Base-by-base conservation (phyloP, 495 filamentous ascomycete genomes). In the Podospora didyma region DNA sequence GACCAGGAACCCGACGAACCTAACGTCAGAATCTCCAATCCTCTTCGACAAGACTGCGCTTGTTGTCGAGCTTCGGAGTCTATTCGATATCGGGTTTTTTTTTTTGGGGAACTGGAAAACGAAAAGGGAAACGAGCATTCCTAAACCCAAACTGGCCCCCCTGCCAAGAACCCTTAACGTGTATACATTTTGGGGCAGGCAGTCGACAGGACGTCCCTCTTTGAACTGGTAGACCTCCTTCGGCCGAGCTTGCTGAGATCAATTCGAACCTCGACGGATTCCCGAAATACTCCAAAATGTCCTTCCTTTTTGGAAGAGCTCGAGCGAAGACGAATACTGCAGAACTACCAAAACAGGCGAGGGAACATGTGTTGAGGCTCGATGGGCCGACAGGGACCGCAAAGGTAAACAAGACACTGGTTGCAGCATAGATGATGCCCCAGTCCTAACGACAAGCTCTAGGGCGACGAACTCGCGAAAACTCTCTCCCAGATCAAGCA, bases 251-350 rank as follows among this genome's bases (percentile, higher is more conserved):
- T 42, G n/a, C n/a, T 42, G 39, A 16, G 39, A 17, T 5, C 5
- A 16, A 17, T 16, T 4, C n/a, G 4, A 14, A 4, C n/a, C 4
- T 14, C 12, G 37, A 4, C 39, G 39, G 5, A 17, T 12, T 16
- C 41, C 20, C 31, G n/a, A 28, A 37, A 31, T 54, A 60, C 53
- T 19, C 42, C 66, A 68, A 60, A 51, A 96, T 96, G 90, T 89
- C 94, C 21, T 99, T 99, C 75, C 83, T 98, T 59, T 97, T 96
- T 69, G 86, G 84, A 53, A 80, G 91, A 64, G 84, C 81, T 65
- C 84, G 78, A 73, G 78, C 66, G 63, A 79, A 70, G 70, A 88
- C 69, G 69, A 83, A 73, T 58, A 75, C 70, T 47, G 70, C 66
- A 53, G 77, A 80, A 56, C 70, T 76, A 58, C 72, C 75, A 60